These are phyloP conservation scores for Claviceps digitariae DNA, from an alignment of 2,329 filamentous ascomycete species.

Conservation along the genomic window DNA sequence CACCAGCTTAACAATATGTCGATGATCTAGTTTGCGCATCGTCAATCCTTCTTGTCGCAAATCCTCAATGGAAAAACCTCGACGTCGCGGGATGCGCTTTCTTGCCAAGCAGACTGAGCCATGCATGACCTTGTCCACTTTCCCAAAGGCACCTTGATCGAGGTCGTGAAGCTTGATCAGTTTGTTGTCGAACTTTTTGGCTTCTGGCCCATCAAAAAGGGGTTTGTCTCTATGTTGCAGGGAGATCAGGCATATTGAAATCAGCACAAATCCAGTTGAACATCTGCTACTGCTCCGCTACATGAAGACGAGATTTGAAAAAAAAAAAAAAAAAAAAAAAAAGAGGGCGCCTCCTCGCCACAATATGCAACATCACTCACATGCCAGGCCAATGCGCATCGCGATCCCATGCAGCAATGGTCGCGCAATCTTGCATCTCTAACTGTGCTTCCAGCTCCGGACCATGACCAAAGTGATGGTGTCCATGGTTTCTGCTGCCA, in stretches of 20 bases:
- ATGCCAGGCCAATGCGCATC: constrained; percentile 21
- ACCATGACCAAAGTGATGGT: constrained; percentile 7
- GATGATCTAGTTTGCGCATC: constrained; percentile 33
- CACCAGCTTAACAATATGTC: constrained; percentile 33
- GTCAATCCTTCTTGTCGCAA: constrained; percentile 31
- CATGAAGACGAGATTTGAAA: background rate
- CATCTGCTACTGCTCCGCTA: background rate
- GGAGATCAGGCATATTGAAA: background rate
- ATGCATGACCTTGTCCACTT: constrained; percentile 30
- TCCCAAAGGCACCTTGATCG: constrained; percentile 28
- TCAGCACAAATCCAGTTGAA: background rate
- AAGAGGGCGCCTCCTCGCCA: background rate
- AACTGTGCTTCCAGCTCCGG: constrained; percentile 16
- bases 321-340: background rate
- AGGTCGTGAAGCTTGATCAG: constrained; percentile 22
- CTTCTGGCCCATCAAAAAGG: constrained; percentile 17
- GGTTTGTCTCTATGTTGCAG: constrained; percentile 15
- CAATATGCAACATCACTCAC: constrained; percentile 11
- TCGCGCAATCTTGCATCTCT: constrained; percentile 16
- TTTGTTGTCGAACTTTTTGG: constrained; percentile 21
- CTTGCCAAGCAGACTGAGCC: constrained; percentile 29
- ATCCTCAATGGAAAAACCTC: constrained; percentile 24
- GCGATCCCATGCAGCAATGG: constrained; percentile 18
- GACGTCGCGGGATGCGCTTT: constrained; percentile 28
- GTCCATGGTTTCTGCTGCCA: constrained; percentile 13